Conservation (phyloP, 2,329 filamentous ascomycete genomes). For the Colletotrichum sp. region DNA sequence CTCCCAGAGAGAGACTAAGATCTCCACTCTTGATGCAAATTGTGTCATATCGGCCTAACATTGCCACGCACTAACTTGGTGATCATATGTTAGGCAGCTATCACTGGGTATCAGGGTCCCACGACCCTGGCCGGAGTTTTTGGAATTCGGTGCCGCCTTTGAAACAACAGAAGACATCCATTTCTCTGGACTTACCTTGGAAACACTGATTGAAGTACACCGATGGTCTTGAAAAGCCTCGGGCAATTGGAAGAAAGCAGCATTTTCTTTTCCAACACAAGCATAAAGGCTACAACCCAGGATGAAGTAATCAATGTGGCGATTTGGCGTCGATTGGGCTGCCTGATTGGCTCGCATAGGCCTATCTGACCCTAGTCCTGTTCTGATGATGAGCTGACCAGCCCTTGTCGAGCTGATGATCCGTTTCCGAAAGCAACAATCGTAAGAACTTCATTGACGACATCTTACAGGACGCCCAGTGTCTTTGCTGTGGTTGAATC, state of each 20-base stretch:
- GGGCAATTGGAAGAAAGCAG: neutral
- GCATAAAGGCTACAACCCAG: neutral
- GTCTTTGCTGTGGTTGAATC: neutral
- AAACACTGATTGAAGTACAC: neutral
- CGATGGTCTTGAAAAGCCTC: fast-evolving
- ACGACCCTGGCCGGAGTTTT: neutral
- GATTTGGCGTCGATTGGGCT: neutral
- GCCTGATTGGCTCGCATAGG: neutral
- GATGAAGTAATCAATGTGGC: neutral
- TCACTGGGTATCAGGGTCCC: neutral
- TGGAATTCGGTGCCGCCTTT: neutral
- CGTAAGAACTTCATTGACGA: neutral
- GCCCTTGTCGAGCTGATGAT: neutral
- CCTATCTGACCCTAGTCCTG: neutral
- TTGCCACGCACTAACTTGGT: fast-evolving
- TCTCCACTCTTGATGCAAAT: neutral
- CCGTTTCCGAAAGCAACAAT: neutral
- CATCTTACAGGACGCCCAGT: neutral
- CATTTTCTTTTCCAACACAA: neutral
- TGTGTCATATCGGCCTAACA: neutral
- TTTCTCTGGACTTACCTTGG: neutral
- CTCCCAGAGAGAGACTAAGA: neutral
- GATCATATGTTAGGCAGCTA: fast-evolving
- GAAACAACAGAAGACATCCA: neutral
- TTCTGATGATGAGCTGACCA: neutral